Base-by-base conservation (phyloP, 805 yeast genomes). In the Wickerhamomyces pijperi region DNA sequence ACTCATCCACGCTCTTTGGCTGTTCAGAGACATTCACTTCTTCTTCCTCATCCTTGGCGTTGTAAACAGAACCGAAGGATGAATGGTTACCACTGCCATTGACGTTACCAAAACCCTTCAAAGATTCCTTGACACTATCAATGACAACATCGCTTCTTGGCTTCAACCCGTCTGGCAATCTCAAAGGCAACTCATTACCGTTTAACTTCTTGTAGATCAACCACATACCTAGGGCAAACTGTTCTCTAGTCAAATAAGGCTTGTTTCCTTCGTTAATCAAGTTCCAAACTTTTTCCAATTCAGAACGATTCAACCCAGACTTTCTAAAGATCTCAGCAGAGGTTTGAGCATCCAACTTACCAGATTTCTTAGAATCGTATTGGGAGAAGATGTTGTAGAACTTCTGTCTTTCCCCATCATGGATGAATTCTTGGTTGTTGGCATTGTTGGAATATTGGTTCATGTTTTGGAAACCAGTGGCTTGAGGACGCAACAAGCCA, bases 151-250 rank as follows among this genome's bases (percentile, higher is more conserved):
- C 72, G 7, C 94, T 82, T 3, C 95, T 94, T 7, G 98, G 97
- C 23, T 87, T 65, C 46, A 90, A 71, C 54, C 87, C 94, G 2
- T 94, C 86, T 3, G 97, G 97, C 39, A 90, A 69, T 39, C 77
- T 66, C 36, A 68, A 55, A 19, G 98, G 98, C 37, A 92, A 62
- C n/a, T 82, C 85, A 46, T 74, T 76, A 2, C 97, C 97, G 54
- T 87, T 88, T 55, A 90, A 65, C 45, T 90, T 74, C 58, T 96
- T 75, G 62, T 92, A 90, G 34, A 90, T 90, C 42, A 90, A 68
- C 67, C 94, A 97, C 97, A 90, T 92, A 25, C 97, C 97, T 28
- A 92, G 87, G 0, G 95, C 82, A 64, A 90, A 92, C 58, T 86
- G 95, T 56, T 90, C 96, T 51, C 76, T 78, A 56, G 84, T 83